These are phyloP conservation scores for Conoideocrella luteorostrata DNA, from an alignment of 2,329 filamentous ascomycete species.

Conservation along the genomic window DNA sequence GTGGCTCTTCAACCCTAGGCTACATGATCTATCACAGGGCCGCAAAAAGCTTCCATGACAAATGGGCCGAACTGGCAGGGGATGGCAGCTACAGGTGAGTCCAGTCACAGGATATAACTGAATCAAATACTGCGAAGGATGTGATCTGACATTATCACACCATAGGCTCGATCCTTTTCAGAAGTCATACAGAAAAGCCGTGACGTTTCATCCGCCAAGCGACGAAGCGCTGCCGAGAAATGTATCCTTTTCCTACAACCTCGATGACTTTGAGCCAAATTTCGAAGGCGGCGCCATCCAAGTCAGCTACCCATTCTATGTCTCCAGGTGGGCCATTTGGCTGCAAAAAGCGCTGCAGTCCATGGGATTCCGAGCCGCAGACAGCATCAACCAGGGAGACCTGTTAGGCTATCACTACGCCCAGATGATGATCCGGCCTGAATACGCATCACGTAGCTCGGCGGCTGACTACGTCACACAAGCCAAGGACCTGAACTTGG, in stretches of 20 bases:
- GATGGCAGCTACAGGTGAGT: conserved; percentile 1
- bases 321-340: neutral
- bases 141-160: neutral
- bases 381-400: neutral
- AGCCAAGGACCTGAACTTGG: neutral
- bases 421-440: neutral
- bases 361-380: neutral
- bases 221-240: neutral
- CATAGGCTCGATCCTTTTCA: neutral
- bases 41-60: neutral
- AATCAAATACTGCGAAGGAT: neutral
- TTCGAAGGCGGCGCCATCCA: neutral
- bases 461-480: neutral
- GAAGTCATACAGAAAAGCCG: neutral
- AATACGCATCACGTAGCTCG: neutral
- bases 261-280: neutral
- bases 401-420: neutral
- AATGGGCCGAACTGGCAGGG: neutral
- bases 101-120: neutral
- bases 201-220: neutral
- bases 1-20: neutral
- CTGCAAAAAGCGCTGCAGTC: neutral
- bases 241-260: neutral
- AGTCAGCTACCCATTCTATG: neutral
- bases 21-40: neutral